A percentile compares a stretch with the other conserved stretches of the same genome.
Conservation (phyloP, 257 asterid species). For the Echium plantagineum region DNA sequence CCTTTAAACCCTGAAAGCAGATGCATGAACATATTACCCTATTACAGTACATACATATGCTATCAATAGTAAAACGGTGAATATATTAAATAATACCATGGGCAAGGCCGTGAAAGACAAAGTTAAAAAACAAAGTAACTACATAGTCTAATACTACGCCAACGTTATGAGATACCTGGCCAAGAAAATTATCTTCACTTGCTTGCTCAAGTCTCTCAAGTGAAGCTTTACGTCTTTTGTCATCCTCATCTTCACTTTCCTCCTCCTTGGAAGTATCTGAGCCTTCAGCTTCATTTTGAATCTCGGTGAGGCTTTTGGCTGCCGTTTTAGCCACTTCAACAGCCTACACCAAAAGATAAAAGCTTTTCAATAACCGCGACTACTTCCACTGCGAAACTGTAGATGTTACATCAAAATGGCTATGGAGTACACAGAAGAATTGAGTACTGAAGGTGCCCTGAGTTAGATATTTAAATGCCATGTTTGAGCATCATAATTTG, state of each 20-base stretch:
- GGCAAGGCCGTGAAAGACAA: too few relatives aligned
- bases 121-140: not conserved
- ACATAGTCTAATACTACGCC: not conserved
- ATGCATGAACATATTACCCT: not conserved
- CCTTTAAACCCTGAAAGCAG: slow-evolving; percentile 73
- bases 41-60: not conserved
- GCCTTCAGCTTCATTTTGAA: slow-evolving; percentile 44
- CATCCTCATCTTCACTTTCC: slow-evolving; percentile 64
- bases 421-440: too few relatives aligned
- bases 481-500: not conserved
- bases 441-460: not conserved
- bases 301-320: slow-evolving; percentile 32
- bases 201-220: slow-evolving; percentile 79
- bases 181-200: slow-evolving; percentile 74
- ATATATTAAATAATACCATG: not conserved
- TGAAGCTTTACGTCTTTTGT: slow-evolving; percentile 53
- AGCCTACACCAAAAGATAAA: slow-evolving; percentile 38
- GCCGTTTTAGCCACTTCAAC: slow-evolving; percentile 70
- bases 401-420: not conserved
- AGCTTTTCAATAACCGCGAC: not conserved
- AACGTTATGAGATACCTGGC: slow-evolving; percentile 50
- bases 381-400: not conserved
- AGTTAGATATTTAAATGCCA: too few relatives aligned
- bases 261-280: slow-evolving; percentile 56
- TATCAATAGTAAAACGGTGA: not conserved